Evolutionary conservation across 2,329 filamentous ascomycete genomes (phyloP).

Genomic region (Chrysoporthe deuterocubensis): DNA sequence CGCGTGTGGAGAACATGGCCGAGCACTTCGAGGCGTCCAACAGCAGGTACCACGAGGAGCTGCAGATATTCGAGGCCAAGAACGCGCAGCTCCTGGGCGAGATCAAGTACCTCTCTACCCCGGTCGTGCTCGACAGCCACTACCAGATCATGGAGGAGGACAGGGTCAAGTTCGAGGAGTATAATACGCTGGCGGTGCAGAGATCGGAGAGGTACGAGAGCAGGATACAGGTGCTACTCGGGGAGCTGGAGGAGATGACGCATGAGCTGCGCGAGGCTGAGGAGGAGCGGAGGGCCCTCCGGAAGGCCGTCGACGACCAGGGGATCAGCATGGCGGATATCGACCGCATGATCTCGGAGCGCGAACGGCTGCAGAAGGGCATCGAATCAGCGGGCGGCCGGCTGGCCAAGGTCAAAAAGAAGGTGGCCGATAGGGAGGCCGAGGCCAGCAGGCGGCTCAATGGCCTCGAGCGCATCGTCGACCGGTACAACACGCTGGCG

Average conservation of each 20-base stretch:
- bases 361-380: constrained; percentile 88
- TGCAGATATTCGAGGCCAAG: constrained; percentile 85
- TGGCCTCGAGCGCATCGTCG: constrained; percentile 86
- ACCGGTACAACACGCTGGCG: constrained; percentile 90
- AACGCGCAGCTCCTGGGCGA: constrained; percentile 80
- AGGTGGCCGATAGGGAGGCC: constrained; percentile 82
- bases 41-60: constrained; percentile 79
- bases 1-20: constrained; percentile 88
- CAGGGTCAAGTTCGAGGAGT: constrained; percentile 91
- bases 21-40: constrained; percentile 84
- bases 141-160: constrained; percentile 96
- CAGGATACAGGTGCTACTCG: constrained; percentile 79
- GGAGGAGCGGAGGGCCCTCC: constrained; percentile 77
- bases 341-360: constrained; percentile 96
- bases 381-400: constrained; percentile 76
- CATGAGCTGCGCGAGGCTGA: constrained; percentile 79
- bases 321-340: constrained; percentile 98
- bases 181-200: constrained; percentile 82
- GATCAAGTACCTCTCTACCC: constrained; percentile 88
- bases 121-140: constrained; percentile 80
- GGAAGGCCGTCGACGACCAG: constrained; percentile 86
- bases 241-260: constrained; percentile 80
- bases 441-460: constrained; percentile 86
- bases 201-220: constrained; percentile 88
- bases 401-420: constrained; percentile 83